Base-by-base conservation (phyloP, 2,329 filamentous ascomycete species). In the Colletotrichum destructivum region DNA sequence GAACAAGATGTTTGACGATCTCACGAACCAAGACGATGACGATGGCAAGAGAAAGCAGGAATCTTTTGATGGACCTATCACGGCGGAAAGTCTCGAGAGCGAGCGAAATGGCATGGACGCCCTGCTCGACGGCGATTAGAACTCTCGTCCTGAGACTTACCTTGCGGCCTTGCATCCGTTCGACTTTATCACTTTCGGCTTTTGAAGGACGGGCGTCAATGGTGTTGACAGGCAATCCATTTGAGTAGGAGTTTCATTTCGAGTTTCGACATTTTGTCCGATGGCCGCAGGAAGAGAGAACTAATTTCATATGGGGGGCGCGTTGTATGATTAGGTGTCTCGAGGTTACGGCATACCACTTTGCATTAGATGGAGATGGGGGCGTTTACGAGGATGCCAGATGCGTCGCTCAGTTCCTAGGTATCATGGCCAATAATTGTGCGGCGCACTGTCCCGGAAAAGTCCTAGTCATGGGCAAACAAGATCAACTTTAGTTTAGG, bases 1-100 rank as follows among this genome's bases (percentile, higher is more conserved):
- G 4, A 86, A 88, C 67, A 85, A 85, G 74, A 88, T 89, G 86
- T 89, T 89, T 76, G 82, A 85, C 55, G 87, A 89, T 54, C 83
- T 89, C 74, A 88, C 87, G 4, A 88, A 89, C 69, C 83, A 86
- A 68, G 85, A 87, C 18, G 85, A 88, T 31, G 86, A 88, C 5
- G 84, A 86, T 16, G 80, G 81, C 65, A 85, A 84, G 75, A 85
- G 84, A 76, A 81, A 80, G 73, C 81, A 81, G 55, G 79, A 80
- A 62, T 60, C 2, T 72, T 74, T 40, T n/a, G 79, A 82, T 40
- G 78, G 77, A 21, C 76, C 76, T 16, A 80, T 84, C 60, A 85
- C 83, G 44, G 81, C 84, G 26, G 84, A 82, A 60, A 84, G 82
- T 35, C 76, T 86, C 47, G 84, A 86, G 75, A 83, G 77, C 65